phyloP scores from a whole-genome alignment of 148 eudicot genomes.

The Rhododendron kiyosumense region DNA sequence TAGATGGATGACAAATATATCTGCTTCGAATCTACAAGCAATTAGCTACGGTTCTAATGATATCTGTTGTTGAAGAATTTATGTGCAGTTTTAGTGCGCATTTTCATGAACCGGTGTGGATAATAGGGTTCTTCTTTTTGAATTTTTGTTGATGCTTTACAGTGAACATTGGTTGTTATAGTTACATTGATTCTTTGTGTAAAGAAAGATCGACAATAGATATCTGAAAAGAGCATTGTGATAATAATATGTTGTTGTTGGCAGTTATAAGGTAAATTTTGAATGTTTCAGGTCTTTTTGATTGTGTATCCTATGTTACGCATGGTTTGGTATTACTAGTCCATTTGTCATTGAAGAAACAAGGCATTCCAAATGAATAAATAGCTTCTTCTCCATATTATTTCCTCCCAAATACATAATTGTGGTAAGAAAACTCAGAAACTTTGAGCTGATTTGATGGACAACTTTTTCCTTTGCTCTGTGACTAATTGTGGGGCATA shows the following conservation, averaged over 20 bases:
- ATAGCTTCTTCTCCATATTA: not conserved
- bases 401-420: not conserved
- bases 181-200: slow-evolving; percentile 7
- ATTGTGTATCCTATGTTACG: not conserved
- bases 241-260: not conserved
- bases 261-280: not conserved
- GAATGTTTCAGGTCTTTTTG: not conserved
- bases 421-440: not conserved
- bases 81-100: not conserved
- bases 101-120: not conserved
- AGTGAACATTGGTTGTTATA: slow-evolving; percentile 5
- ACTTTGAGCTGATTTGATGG: not conserved
- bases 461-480: not conserved
- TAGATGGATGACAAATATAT: slow-evolving; percentile 82
- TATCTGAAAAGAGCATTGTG: not conserved
- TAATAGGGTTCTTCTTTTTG: not conserved
- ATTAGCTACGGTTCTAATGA: slow-evolving; percentile 84
- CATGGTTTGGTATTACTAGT: not conserved
- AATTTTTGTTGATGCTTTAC: not conserved
- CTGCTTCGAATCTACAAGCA: slow-evolving; percentile 56
- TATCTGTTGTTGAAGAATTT: slow-evolving; percentile 47
- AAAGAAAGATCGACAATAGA: not conserved
- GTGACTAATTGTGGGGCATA: not conserved
- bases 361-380: not conserved
- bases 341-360: not conserved